Evolutionary conservation across 108 stramenopile species (phyloP), one percentile per base, ranked within the genome.

Genomic region (Stephanodiscus triporus): DNA sequence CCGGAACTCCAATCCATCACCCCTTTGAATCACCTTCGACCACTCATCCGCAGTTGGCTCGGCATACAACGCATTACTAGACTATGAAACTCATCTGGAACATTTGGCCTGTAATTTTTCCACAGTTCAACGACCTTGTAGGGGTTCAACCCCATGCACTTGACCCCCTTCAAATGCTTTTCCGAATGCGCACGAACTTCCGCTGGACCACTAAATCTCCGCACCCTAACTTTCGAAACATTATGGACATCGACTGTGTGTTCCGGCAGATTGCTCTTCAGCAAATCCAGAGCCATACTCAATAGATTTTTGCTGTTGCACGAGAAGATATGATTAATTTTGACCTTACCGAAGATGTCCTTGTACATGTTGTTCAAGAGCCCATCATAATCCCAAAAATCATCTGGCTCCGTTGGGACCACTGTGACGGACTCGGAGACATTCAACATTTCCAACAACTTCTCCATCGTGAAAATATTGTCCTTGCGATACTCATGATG

Each of bases 91-190:
- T n/a, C n/a, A n/a, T n/a, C n/a, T n/a, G n/a, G n/a, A n/a, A n/a
- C n/a, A n/a, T n/a, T n/a, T n/a, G n/a, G n/a, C n/a, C n/a, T n/a
- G n/a, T n/a, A n/a, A n/a, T n/a, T n/a, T n/a, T n/a, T n/a, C n/a
- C n/a, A n/a, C n/a, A n/a, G n/a, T n/a, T n/a, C n/a, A n/a, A 69
- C 68, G 10, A 24, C 37, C 23, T 69, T 69, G 68, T 40, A 69
- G 0, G 51, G 49, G 40, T 69, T 57, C 11, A 69, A 56, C 2
- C 68, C 68, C 14, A 55, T 26, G 13, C 49, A 9, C 24, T 69
- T 22, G 7, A 56, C 2, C 26, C 2, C 55, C 55, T 20, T 56
- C 24, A 24, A 11, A 5, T 24, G 2, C 20, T 2, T 3, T 9
- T 4, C 20, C 4, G 49, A 50, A 50, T 50, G 20, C 9, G 17